Base-by-base conservation (phyloP, 306 rosid genomes). In the Gillenia trifoliata region DNA sequence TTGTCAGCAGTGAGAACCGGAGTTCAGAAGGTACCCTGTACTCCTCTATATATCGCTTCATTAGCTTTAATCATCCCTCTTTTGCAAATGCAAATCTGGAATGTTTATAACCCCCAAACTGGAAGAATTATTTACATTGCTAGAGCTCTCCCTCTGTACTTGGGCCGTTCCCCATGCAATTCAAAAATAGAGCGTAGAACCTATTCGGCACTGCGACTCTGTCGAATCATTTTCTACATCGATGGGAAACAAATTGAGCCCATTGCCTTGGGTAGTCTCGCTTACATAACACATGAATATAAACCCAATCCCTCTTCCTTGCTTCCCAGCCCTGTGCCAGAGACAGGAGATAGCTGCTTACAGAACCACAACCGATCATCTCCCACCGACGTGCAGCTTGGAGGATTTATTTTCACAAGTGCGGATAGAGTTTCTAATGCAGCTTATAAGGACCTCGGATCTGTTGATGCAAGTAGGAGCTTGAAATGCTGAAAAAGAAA, bases 261-360 rank as follows among this genome's bases (percentile, higher is more conserved):
- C 89, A 47, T 88, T 92, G 34, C 87, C 92, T 80, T 80, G 91
- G 60, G 85, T 85, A 78, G 83, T 86, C 80, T 93, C 98, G 30
- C 87, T 91, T 74, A 88, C 86, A 91, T 80, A 38, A 93, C 88
- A 81, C 97, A 93, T 49, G 97, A 88, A 85, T 84, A 91, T 80
- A 93, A 81, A 70, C 98, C 98, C 90, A 93, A 80, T 49, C 97
- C 97, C 83, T 93, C 98, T 78, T 91, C 98, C 86, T 93, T 93
- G 92, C 93, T 91, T 83, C 98, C 98, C 98, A 93, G 45, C 96
- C 98, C 72, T 93, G 98, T 66, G 97, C 97, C 43, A 93, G 85
- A 81, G 97, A 93, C 70, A 93, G 81, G 55, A 93, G 97, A 88
- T 80, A 84, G 78, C 94, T 85, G 71, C 91, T 93, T 73, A 93